Percentiles rank a stretch among this genome's conserved stretches.
These are phyloP conservation scores for Syzygium grande DNA, from an alignment of 345 rosid genomes.

Conservation along the genomic window DNA sequence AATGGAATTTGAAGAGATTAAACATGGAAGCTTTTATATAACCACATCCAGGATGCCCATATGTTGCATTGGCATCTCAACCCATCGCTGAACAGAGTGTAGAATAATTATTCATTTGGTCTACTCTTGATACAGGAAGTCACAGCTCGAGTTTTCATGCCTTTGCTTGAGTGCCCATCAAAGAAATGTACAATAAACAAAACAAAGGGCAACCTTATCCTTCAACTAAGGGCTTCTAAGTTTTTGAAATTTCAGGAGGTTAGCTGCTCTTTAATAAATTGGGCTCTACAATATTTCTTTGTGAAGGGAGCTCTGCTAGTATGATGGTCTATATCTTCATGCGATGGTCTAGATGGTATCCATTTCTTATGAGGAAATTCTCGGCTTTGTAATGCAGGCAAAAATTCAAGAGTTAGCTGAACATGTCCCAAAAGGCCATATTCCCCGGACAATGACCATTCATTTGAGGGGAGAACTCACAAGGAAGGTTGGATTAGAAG, in stretches of 20 bases:
- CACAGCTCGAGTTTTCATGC: slow-evolving; percentile 92
- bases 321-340: not conserved
- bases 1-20: not conserved
- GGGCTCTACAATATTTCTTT: not conserved
- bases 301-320: not conserved
- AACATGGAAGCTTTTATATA: not conserved
- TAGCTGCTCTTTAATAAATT: not conserved
- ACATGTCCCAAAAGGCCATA: slow-evolving; percentile 98
- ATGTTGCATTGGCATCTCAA: not conserved
- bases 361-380: not conserved
- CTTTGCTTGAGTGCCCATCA: slow-evolving; percentile 82
- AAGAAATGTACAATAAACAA: slow-evolving; percentile 55
- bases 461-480: slow-evolving; percentile 98
- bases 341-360: not conserved
- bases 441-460: slow-evolving; percentile 91
- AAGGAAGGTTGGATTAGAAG: slow-evolving; percentile 55
- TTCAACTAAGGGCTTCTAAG: slow-evolving; percentile 97
- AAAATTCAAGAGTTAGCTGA: slow-evolving; percentile 98
- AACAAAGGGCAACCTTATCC: slow-evolving; percentile 77
- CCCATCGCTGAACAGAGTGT: not conserved
- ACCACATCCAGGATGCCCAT: not conserved
- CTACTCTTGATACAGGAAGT: slow-evolving; percentile 54
- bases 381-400: slow-evolving; percentile 44
- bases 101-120: not conserved
- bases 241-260: slow-evolving; percentile 98